phyloP scores from a whole-genome alignment of 2,329 filamentous ascomycete genomes.

The Cercospora beticola region DNA sequence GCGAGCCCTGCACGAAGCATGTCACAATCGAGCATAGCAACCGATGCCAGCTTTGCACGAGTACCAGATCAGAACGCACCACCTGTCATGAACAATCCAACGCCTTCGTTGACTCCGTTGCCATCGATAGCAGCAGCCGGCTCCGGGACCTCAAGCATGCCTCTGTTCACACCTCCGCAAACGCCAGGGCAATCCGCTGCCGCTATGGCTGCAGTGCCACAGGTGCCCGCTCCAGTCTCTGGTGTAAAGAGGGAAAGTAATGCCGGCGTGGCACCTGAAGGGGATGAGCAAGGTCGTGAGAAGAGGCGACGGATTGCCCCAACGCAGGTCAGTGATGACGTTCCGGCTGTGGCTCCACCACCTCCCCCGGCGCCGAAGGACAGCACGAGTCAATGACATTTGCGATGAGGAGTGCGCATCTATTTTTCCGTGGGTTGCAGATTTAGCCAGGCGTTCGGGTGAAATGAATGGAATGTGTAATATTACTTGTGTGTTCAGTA shows the following conservation, averaged over 20 bases:
- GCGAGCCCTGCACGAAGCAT: conserved; percentile 82
- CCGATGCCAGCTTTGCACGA: conserved; percentile 51
- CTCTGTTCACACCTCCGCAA: conserved; percentile 85
- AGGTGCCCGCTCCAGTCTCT: conserved; percentile 10
- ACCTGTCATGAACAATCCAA: conserved; percentile 38
- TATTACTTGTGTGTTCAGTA: background rate
- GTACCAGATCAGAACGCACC: conserved; percentile 47
- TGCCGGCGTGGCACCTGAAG: conserved; percentile 37
- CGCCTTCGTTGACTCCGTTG: conserved; percentile 35
- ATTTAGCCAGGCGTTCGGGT: background rate
- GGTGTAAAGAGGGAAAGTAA: conserved; percentile 36
- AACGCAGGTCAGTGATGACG: conserved; percentile 39
- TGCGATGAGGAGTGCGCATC: background rate
- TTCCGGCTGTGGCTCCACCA: background rate
- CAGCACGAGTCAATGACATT: background rate
- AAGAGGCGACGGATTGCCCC: conserved; percentile 51
- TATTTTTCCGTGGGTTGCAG: background rate
- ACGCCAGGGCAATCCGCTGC: conserved; percentile 61
- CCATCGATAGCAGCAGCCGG: conserved; percentile 41
- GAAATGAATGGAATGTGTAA: background rate
- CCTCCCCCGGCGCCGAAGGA: conserved; percentile 2
- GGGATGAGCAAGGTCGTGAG: conserved; percentile 39
- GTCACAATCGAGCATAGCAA: conserved; percentile 76
- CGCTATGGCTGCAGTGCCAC: conserved; percentile 11
- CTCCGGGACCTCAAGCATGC: conserved; percentile 47